Evolutionary conservation across 78 protist species (phyloP).

Genomic region (Dictyostelium capitatum): DNA sequence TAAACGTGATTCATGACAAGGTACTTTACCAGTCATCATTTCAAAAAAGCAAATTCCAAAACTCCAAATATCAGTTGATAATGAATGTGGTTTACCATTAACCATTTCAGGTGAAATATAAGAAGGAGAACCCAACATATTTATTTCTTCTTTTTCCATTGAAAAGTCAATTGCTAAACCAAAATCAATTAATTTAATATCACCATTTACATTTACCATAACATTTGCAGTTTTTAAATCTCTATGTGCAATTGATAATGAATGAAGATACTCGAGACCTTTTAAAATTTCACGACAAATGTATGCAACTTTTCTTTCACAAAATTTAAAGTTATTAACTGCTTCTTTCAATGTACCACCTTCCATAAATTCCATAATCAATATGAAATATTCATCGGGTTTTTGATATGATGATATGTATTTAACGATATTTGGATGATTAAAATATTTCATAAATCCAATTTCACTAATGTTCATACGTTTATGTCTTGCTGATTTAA

Average conservation of each 20-base stretch:
- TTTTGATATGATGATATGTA: conserved; percentile 43
- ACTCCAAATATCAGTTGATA: conserved; percentile 81
- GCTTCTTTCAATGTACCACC: conserved; percentile 80
- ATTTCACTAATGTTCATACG: conserved; percentile 78
- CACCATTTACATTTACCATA: conserved; percentile 74
- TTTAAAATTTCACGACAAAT: conserved; percentile 17
- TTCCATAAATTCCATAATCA: conserved; percentile 83
- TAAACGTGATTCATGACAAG: conserved; percentile 50
- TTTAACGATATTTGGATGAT: conserved; percentile 78
- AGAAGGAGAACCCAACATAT: conserved; percentile 71
- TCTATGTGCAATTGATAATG: conserved; percentile 37
- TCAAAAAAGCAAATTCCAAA: conserved; percentile 80
- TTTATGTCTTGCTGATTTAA: conserved; percentile 8
- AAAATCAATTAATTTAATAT: conserved; percentile 80
- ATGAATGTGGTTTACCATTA: conserved; percentile 31
- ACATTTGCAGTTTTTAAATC: conserved; percentile 77
- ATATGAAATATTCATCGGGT: conserved; percentile 53
- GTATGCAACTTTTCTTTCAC: conserved; percentile 63
- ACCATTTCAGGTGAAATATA: conserved; percentile 83
- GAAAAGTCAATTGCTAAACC: conserved; percentile 62
- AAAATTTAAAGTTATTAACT: conserved; percentile 35
- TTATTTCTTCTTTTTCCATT: conserved; percentile 20
- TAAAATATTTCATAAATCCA: conserved; percentile 55
- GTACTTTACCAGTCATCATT: conserved; percentile 71
- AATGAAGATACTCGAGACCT: conserved; percentile 46